Evolutionary conservation across 345 rosid species (phyloP), one percentile per base, ranked within the genome.

Genomic region (Aethionema arabicum): DNA sequence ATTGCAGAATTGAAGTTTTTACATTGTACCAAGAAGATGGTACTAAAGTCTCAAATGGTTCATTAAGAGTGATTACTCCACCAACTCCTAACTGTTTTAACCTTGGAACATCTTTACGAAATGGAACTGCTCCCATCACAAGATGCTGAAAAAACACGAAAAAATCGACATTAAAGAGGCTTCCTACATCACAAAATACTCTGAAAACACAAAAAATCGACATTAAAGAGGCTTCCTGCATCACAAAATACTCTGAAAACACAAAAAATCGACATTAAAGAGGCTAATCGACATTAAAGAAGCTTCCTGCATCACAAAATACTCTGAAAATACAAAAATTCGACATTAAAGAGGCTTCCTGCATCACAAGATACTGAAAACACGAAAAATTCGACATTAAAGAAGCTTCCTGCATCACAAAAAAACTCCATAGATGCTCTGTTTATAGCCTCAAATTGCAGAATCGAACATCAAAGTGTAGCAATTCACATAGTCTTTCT

Each of bases 81-180:
- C 87, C 79, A 45, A 85, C 93, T 2, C 96, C 92, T 10, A 91
- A 58, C 53, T 79, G 63, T 78, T 91, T 86, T 74, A 91, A 61
- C 16, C 83, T 67, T 0, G 78, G 89, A 55, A 91, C 96, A 57
- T 91, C 95, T 64, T 77, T 86, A 21, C 87, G 92, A 59, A 88
- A 91, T 11, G 98, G 98, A 63, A 91, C 95, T 8, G 95, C 96
- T 40, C 95, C 96, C 60, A 91, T 76, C 69, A 86, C 58, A 56
- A 91, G 78, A 74, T 77, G 81, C 96, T 86, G 78, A 37, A 57
- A 16, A 8, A 4, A 10, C n/a, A n/a, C n/a, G 11, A 3, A 31
- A 40, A 16, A 31, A 39, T 36, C 31, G 13, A 31, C 38, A 6
- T 40, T 21, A 40, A 11, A 15, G 31, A 29, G 3, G 33, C 6